Base-by-base conservation (phyloP, 257 asterid genomes). In the Schizonepeta tenuifolia region DNA sequence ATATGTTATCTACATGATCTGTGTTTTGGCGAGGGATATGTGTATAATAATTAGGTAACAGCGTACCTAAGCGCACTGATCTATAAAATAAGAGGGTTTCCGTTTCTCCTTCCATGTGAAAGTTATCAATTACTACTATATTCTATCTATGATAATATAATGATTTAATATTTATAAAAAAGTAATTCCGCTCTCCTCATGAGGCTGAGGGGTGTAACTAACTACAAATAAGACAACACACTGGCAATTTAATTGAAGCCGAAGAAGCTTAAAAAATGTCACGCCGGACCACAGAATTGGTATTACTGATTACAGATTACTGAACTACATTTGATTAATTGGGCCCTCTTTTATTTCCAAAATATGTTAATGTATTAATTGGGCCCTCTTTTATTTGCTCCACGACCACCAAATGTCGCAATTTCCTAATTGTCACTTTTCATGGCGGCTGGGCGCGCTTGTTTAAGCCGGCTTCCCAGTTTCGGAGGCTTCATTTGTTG, bases 231-330 rank as follows among this genome's bases (percentile, higher is more conserved):
- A 71, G 56, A 35, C 43, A 67, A 31, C 43, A 49, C 24, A 65
- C 15, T 26, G 1, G 53, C 14, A 22, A 46, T 10, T 21, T 7
- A 40, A 20, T 26, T 14, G 50, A 64, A 73, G 64, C 55, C 63
- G 64, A 50, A 61, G 20, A 50, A 51, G 71, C 28, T 31, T 9
- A 53, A 73, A 65, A 65, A 41, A 3, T 55, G 53, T 73, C 78
- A 73, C 78, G 78, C 72, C 67, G 62, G 77, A 73, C 71, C 71
- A 73, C 70, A 38, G 44, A 35, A 35, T 47, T 43, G 12, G 41
- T 47, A n/a, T 65, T 46, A 65, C 70, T 65, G 58, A 65, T 65
- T 20, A 61, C 70, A 20, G 44, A 61, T 36, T 58, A 51, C 22
- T 15, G 26, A 44, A 2, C 21, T 3, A 13, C 26, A 15, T 40